Evolutionary conservation across 2,329 filamentous ascomycete species (phyloP).

Genomic region (Pseudopithomyces maydicus): DNA sequence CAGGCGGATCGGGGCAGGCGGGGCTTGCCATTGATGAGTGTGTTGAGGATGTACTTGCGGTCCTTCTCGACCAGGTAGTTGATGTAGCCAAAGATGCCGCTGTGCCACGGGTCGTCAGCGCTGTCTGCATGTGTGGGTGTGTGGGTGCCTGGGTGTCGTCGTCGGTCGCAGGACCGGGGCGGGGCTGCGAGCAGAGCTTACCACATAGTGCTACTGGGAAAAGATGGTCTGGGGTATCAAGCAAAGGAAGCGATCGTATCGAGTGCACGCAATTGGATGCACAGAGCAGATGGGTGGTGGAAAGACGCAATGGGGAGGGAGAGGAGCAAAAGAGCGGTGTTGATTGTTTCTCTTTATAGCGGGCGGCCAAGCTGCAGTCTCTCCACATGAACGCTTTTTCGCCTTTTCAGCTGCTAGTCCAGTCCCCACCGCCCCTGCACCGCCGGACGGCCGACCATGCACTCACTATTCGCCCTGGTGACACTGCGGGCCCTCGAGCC

Average conservation of each 20-base stretch:
- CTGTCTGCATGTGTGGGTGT: conserved; percentile 7
- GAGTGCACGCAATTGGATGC: conserved; percentile 14
- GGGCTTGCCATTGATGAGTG: conserved; percentile 86
- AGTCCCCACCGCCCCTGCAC: conserved; percentile 31
- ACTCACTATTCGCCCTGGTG: conserved; percentile 22
- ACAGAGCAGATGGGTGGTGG: conserved; percentile 2
- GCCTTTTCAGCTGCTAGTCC: conserved; percentile 31
- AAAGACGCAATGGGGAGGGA: conserved; percentile 19
- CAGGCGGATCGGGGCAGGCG: neutral
- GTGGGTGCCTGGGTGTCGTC: conserved; percentile 9
- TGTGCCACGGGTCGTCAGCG: conserved; percentile 45
- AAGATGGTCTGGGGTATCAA: conserved; percentile 26
- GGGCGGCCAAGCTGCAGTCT: conserved; percentile 29
- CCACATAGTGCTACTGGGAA: conserved; percentile 44
- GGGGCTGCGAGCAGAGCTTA: conserved; percentile 31
- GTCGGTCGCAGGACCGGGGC: conserved; percentile 22
- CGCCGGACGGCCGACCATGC: conserved; percentile 23
- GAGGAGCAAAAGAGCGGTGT: conserved; percentile 42
- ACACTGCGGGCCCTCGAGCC: conserved; percentile 13
- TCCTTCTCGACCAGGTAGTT: conserved; percentile 99
- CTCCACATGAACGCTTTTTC: conserved; percentile 26
- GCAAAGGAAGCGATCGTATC: conserved; percentile 34
- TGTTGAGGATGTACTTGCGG: conserved; percentile 93
- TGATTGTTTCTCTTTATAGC: conserved; percentile 42
- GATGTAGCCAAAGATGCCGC: conserved; percentile 97